These are phyloP conservation scores for Solidago caesia DNA, from an alignment of 129 eudicot genomes.

Conservation along the genomic window DNA sequence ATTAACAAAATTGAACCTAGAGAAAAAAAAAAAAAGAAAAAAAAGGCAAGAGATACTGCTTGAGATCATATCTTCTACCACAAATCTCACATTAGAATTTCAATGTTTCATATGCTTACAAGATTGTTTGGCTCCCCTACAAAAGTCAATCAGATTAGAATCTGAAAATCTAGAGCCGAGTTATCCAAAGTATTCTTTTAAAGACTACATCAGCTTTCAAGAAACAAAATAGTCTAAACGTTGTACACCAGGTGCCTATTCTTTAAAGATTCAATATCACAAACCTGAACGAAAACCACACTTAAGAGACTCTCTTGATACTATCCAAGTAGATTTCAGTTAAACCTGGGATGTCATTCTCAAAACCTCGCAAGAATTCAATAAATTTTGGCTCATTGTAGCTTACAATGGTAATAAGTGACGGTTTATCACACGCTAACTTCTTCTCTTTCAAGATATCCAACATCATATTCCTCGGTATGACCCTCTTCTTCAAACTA, in stretches of 20 bases:
- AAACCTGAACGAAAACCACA: neutral
- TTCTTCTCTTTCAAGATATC: slow-evolving; percentile 41
- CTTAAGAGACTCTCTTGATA: slow-evolving; percentile 18
- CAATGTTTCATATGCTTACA: no score
- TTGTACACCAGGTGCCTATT: no score
- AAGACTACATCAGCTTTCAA: no score
- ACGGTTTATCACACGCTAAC: slow-evolving; percentile 18
- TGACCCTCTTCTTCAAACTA: slow-evolving; percentile 44
- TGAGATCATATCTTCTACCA: no score
- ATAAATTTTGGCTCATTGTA: slow-evolving; percentile 29
- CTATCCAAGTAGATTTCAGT: slow-evolving; percentile 27
- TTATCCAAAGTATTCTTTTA: no score
- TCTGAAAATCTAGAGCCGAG: no score
- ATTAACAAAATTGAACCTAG: neutral
- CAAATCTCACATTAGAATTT: neutral
- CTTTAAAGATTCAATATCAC: no score
- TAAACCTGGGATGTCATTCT: slow-evolving; percentile 25
- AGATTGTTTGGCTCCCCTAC: no score
- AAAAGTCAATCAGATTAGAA: no score
- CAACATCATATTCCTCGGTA: slow-evolving; percentile 37
- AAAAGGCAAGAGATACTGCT: no score
- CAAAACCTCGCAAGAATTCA: slow-evolving; percentile 29
- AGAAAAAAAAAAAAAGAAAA: no score
- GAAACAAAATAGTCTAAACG: no score
- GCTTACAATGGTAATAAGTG: slow-evolving; percentile 22